Base-by-base conservation (phyloP, 768 basidiomycete genomes). In the Calvatia gigantea region DNA sequence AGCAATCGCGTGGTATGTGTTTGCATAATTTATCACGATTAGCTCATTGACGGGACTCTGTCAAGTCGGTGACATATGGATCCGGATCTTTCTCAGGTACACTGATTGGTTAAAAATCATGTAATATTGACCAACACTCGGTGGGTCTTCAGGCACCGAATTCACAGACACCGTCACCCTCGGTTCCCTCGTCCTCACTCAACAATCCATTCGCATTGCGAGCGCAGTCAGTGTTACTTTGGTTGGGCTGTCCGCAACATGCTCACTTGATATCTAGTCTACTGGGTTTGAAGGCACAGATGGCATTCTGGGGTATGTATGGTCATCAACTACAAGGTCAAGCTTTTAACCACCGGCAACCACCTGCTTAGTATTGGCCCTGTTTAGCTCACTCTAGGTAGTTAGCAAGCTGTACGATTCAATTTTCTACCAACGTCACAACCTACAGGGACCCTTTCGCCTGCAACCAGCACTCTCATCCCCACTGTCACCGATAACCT, bases 131-230 rank as follows among this genome's bases (percentile, higher is more conserved):
- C 41, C 19, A 21, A 42, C 41, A 5, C 19, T 38, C 23, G 25
- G 23, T 23, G 6, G 12, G 19, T 19, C 28, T 43, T 19, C 50
- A 77, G 76, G 77, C 25, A 74, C 67, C 51, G 76, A 77, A 61
- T 80, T 69, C 62, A 73, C 64, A 12, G 87, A 88, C 65, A 72
- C 70, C 2, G 82, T 89, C 38, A 75, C 77, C 0, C 69, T 89
- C 51, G 73, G 75, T 12, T 47, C 66, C 27, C 75, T 86, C 23
- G 72, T 73, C 45, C 78, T 89, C 49, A 54, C 69, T 12, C 50
- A 65, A 4, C 87, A 89, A 62, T 85, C 84, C 8, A 85, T 89
- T 48, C 86, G 86, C 61, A 84, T 83, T 48, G 84, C 86, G 15
- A 65, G 70, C 3, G 63, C 19, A 0, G 72, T 70, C 19, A 44